Base-by-base conservation (phyloP, 768 basidiomycete genomes). In the Phaffia tasmanica region DNA sequence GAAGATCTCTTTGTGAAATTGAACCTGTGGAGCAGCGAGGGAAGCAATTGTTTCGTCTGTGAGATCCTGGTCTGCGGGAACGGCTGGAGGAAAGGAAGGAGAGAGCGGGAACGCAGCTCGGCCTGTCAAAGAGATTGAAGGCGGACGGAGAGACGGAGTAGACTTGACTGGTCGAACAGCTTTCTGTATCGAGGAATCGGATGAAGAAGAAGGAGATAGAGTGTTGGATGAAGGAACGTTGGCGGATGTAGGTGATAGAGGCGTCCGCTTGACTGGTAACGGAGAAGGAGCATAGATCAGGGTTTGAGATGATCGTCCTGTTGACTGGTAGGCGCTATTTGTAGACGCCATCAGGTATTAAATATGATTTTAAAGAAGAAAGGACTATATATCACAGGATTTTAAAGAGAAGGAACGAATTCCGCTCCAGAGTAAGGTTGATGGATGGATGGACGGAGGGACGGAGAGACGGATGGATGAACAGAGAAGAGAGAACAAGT, bases 1-100 rank as follows among this genome's bases (percentile, higher is more conserved):
- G 51, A 67, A 67, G 58, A 67, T 19, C 59, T 67, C 65, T 15
- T 51, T 53, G 19, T 25, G 49, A 48, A 67, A 67, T 23, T 51
- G 53, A 6, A 56, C 65, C 11, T 54, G 32, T 0, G 60, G 59
- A 27, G 59, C 58, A 1, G 65, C 59, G 11, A 32, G 47, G 1
- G 58, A 9, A 7, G n/a, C 46, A 1, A 9, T 23, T 11, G 48
- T 23, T 23, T 3, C 53, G 56, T 29, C 25, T 5, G 29, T 35
- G 53, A 23, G 54, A 18, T 23, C 7, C 25, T 15, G 46, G 11
- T 29, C 21, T 3, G 47, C 21, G 15, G 57, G 35, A 9, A 21
- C 15, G 2, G 46, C 21, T 0, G 56, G 64, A 35, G 64, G 64
- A 32, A 57, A 65, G 0, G 64, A 65, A 0, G 64, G 64, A 15